Evolutionary conservation across 2,329 filamentous ascomycete genomes (phyloP), one percentile per base, ranked within the genome.

Genomic region (Nemania sp.): DNA sequence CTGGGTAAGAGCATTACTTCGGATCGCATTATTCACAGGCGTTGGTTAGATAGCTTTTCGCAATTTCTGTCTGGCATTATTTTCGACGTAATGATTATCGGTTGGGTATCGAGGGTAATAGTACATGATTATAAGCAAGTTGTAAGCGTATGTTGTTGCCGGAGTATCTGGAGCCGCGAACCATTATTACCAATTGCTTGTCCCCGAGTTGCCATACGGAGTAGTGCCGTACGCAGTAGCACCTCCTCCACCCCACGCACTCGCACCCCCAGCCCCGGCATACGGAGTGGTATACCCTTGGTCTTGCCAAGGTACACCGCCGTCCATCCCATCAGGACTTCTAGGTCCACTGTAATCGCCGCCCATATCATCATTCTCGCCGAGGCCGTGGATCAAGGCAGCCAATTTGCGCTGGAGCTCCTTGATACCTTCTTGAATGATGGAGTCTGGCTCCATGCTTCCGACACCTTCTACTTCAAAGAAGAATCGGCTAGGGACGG

Each of bases 391-490:
- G 56, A 96, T 87, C 33, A 97, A 82, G 3, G 80, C 81, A 2
- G 92, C 94, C 30, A 99, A 83, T 75, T 99, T 99, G 62, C 88
- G 83, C 71, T 97, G 94, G 51, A 99, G 77, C 23, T 91, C 88
- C 60, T 88, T 86, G 71, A 99, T 96, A 28, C 91, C 92, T 65
- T 91, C 86, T 65, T 92, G 86, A 46, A 99, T 85, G 64, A 97
- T 94, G 58, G 85, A 82, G 67, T 99, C 93, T 0, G 94, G 93
- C 24, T 94, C 90, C 56, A 97, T 83, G 64, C 86, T 90, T 30
- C 94, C 94, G 31, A 89, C 86, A 41, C 89, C 88, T 73, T 99
- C 94, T 41, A 99, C 88, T 68, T 97, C 91, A 67, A 93, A 89
- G 78, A 97, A 99, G 78, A 97, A 99, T 61, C 83, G 84, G 57